Conservation (phyloP, 371 early-diverging fungal species). For the Mortierella sp. region DNA sequence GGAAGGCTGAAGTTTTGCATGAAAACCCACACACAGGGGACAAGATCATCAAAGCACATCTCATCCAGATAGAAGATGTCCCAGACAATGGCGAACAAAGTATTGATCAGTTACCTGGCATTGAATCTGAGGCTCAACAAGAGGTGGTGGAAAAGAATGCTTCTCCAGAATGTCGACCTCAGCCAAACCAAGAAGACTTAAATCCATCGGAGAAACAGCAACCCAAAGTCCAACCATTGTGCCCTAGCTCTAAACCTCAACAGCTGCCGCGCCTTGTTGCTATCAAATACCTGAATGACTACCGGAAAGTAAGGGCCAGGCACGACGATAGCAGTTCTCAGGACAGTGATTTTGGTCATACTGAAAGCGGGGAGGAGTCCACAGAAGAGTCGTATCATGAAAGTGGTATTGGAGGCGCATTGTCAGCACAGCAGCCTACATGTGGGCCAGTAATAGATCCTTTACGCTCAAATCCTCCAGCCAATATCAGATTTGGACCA, state of each 20-base stretch:
- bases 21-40: conserved; percentile 52
- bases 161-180: no score
- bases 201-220: no score
- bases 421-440: no score
- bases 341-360: conserved; percentile 10
- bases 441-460: background rate
- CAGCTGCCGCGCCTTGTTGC: conserved; percentile 17
- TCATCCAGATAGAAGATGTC: conserved; percentile 18
- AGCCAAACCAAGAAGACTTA: no score
- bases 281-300: conserved; percentile 39
- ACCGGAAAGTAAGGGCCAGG: conserved; percentile 3
- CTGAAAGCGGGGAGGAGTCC: conserved; percentile 3
- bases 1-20: conserved; percentile 22
- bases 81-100: no score
- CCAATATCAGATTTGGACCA: conserved; percentile 25
- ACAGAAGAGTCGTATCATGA: no score
- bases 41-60: conserved; percentile 37
- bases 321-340: no score
- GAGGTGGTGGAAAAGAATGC: no score
- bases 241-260: background rate
- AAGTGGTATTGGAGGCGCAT: no score
- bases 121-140: no score
- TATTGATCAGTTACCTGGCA: no score
- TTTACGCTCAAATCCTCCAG: background rate
- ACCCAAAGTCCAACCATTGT: no score